A percentile compares a stretch with the other conserved stretches of the same genome.
Evolutionary conservation across 2,329 filamentous ascomycete genomes (phyloP).

Genomic region (Capronia coronata): DNA sequence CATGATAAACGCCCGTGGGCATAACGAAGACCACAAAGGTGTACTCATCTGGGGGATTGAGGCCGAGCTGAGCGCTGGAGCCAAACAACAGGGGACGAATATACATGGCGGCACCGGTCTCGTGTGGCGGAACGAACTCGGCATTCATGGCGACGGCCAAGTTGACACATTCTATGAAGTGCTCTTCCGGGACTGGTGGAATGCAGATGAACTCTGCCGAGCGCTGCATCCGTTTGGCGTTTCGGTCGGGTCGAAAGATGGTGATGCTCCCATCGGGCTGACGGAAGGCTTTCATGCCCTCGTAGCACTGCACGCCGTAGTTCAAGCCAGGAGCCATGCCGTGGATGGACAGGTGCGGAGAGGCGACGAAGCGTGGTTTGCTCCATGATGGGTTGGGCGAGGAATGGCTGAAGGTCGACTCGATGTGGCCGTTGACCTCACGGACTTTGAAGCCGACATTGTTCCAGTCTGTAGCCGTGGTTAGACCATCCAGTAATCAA

Average conservation of each 20-base stretch:
- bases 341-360: constrained; percentile 81
- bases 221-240: constrained; percentile 77
- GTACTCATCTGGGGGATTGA: constrained; percentile 85
- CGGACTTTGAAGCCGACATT: constrained; percentile 89
- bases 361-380: constrained; percentile 67
- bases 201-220: constrained; percentile 78
- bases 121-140: constrained; percentile 81
- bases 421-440: constrained; percentile 93
- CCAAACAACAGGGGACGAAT: constrained; percentile 85
- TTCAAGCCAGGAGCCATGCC: constrained; percentile 94
- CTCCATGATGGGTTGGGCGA: constrained; percentile 37
- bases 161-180: constrained; percentile 70
- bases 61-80: constrained; percentile 75
- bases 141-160: constrained; percentile 84
- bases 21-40: constrained; percentile 84
- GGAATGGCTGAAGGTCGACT: constrained; percentile 70
- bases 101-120: constrained; percentile 86
- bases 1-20: constrained; percentile 90
- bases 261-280: constrained; percentile 64
- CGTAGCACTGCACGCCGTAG: constrained; percentile 96
- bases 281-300: constrained; percentile 96
- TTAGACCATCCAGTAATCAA: neutral
- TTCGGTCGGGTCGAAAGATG: constrained; percentile 81
- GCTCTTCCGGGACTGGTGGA: constrained; percentile 66
- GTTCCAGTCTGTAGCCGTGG: constrained; percentile 62